A percentile compares a stretch with the other conserved stretches of the same genome.
phyloP scores from a whole-genome alignment of 805 yeast species.

The Lachancea sp. region DNA sequence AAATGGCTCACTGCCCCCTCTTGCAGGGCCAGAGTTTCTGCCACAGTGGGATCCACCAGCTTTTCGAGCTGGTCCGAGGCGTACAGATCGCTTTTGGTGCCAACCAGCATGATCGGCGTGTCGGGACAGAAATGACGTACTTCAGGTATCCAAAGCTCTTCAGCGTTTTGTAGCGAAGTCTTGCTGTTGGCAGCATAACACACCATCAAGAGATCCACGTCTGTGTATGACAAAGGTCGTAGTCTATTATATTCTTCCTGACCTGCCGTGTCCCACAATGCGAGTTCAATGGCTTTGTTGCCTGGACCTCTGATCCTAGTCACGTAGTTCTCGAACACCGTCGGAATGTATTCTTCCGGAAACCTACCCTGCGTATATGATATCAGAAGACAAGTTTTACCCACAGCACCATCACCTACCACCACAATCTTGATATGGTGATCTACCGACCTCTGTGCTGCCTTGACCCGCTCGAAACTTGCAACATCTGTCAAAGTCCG shows the following conservation, averaged over 20 bases:
- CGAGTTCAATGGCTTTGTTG: conserved; percentile 53
- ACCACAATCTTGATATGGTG: conserved; percentile 56
- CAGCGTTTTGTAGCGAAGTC: conserved; percentile 62
- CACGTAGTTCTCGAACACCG: conserved; percentile 74
- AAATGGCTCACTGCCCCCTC: conserved; percentile 67
- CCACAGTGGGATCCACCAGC: conserved; percentile 40
- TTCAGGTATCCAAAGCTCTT: conserved; percentile 85
- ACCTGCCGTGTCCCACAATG: conserved; percentile 87
- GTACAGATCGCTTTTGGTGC: conserved; percentile 66
- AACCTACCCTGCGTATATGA: conserved; percentile 64
- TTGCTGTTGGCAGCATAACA: conserved; percentile 67
- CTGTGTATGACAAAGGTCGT: conserved; percentile 74
- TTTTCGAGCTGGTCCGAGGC: conserved; percentile 16
- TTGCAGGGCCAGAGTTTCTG: conserved; percentile 47
- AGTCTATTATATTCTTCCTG: conserved; percentile 81
- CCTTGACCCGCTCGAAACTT: conserved; percentile 24
- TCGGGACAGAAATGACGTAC: conserved; percentile 76
- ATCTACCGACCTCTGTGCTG: conserved; percentile 28
- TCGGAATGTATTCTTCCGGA: conserved; percentile 72
- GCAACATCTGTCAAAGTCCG: conserved; percentile 24
- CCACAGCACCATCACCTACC: conserved; percentile 88
- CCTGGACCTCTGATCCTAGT: conserved; percentile 47
- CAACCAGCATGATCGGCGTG: conserved; percentile 72
- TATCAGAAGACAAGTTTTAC: conserved; percentile 71
- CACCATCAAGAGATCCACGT: conserved; percentile 64